Evolutionary conservation across 306 rosid species (phyloP).

Genomic region (Begonia loranthoides): DNA sequence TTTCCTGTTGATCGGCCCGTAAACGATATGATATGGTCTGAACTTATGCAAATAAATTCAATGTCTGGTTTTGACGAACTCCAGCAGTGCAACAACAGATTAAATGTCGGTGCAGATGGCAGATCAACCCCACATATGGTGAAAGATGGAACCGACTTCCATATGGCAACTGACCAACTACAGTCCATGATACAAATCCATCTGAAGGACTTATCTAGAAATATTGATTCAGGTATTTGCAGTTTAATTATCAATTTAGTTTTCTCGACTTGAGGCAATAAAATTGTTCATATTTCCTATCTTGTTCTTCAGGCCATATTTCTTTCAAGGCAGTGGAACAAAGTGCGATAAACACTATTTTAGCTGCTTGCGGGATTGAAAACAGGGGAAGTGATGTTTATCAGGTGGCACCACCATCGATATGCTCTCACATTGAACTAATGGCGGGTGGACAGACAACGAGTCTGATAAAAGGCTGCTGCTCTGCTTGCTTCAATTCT

Average conservation of each 20-base stretch:
- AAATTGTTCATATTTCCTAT: slow-evolving; percentile 12
- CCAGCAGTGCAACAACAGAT: slow-evolving; percentile 31
- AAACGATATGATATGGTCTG: slow-evolving; percentile 40
- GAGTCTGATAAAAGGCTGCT: slow-evolving; percentile 54
- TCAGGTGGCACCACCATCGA: slow-evolving; percentile 39
- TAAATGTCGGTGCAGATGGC: slow-evolving; percentile 22
- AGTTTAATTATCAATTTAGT: neutral
- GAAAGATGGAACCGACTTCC: slow-evolving; percentile 32
- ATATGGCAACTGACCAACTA: slow-evolving; percentile 51
- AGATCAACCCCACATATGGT: slow-evolving; percentile 12
- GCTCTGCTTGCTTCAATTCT: slow-evolving; percentile 76
- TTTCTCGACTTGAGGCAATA: neutral
- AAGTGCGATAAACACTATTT: slow-evolving; percentile 46
- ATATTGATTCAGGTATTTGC: slow-evolving; percentile 39
- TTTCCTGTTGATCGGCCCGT: slow-evolving; percentile 18
- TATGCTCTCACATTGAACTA: slow-evolving; percentile 59
- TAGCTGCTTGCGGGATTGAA: slow-evolving; percentile 72
- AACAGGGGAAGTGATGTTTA: slow-evolving; percentile 40
- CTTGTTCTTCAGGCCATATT: slow-evolving; percentile 33
- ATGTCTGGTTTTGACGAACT: slow-evolving; percentile 28
- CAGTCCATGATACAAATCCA: slow-evolving; percentile 45
- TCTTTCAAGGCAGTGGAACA: slow-evolving; percentile 36
- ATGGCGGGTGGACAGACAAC: slow-evolving; percentile 34
- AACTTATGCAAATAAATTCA: slow-evolving; percentile 24
- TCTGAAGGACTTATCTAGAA: slow-evolving; percentile 41